Evolutionary conservation across 2,329 filamentous ascomycete genomes (phyloP), one percentile per base, ranked within the genome.

Genomic region (Trichoderma endophyticum): DNA sequence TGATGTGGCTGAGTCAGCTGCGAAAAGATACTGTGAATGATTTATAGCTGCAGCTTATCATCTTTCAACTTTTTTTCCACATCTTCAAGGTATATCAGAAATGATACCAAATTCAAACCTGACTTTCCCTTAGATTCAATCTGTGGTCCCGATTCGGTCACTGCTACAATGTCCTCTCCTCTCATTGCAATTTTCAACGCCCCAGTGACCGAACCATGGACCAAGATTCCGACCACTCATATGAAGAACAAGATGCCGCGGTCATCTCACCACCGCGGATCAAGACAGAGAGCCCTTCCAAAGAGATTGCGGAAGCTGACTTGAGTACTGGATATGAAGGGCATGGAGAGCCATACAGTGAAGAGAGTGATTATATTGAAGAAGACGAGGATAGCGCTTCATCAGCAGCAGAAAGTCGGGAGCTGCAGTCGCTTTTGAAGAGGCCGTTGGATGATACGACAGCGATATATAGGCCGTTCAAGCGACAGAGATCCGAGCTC

Each of bases 401-500:
- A 14, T 65, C 65, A 6, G 36, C 54, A n/a, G 54, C 48, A 21
- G 65, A 70, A 43, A 61, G 61, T 51, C 64, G 54, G 34, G 51
- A 39, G 48, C 59, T 56, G 70, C 69, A 68, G 72, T 72, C 67
- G 36, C 73, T 73, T 2, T 75, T 79, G 28, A 84, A 83, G 73
- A 77, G 79, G 15, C 74, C 75, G 7, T 78, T 78, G 0, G 74
- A 78, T 18, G 74, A 76, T 24, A 70, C 75, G 6, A 28, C 74
- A 7, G 21, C 77, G 72, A 15, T 67, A 30, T 66, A 70, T 30
- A 77, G 76, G 7, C 83, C 83, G 3, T 82, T 84, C 73, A 89
- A 89, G 75, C 82, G 86, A 36, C 79, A 79, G 61, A 84, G 79
- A 70, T 81, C 81, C 5, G 51, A 78, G 3, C 78, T 88, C 71